Percentiles rank a stretch among this genome's conserved stretches.
These are phyloP conservation scores for Colletotrichum shisoi DNA, from an alignment of 2,329 filamentous ascomycete species.

Conservation along the genomic window DNA sequence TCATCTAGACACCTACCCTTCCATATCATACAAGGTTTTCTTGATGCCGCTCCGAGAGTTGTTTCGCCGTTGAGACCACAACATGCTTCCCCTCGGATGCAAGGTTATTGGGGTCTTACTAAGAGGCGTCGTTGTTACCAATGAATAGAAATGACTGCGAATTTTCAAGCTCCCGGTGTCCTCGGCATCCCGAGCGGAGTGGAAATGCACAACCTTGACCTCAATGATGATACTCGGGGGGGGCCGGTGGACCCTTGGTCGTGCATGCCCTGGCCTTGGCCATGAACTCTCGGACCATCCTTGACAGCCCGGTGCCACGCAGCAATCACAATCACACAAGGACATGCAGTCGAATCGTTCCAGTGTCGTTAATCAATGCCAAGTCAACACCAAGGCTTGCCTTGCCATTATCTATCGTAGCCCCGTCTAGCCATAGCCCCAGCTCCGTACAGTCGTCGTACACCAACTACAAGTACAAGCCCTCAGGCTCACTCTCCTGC, in stretches of 20 bases:
- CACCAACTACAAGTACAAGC: slow-evolving; percentile 85
- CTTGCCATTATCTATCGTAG: slow-evolving; percentile 37
- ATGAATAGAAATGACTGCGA: background rate
- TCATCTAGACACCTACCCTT: background rate
- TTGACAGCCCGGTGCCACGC: background rate
- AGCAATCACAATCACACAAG: background rate
- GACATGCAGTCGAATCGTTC: background rate
- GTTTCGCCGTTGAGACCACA: background rate
- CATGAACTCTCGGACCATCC: background rate
- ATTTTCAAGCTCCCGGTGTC: background rate
- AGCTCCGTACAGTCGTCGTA: slow-evolving; percentile 24
- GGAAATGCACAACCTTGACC: background rate
- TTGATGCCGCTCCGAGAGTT: background rate
- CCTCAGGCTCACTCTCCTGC: slow-evolving; percentile 97
- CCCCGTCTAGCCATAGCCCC: slow-evolving; percentile 15
- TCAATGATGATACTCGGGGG: too few species aligned
- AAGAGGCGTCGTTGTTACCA: background rate
- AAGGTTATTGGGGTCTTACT: background rate
- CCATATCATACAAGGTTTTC: background rate
- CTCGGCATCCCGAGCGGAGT: background rate
- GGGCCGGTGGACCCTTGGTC: too few species aligned
- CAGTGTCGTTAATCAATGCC: slow-evolving; percentile 15
- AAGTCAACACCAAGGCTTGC: slow-evolving; percentile 21
- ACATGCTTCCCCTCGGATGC: background rate
- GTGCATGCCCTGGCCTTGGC: background rate